Conservation (phyloP, 129 eudicot genomes). For the Saussurea involucrata region DNA sequence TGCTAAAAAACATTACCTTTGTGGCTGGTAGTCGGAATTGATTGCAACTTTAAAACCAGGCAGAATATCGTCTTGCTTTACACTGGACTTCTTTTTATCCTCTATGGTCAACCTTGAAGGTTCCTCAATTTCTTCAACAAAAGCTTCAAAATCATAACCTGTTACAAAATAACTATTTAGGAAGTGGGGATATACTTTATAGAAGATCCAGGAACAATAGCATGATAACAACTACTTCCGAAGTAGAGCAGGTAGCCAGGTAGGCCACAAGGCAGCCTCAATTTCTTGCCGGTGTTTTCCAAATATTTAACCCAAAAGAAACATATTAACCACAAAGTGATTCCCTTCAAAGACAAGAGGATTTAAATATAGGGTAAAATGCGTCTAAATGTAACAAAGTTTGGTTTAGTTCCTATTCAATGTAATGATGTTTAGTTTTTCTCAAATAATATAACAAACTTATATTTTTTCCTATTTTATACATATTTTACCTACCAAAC, state of each 20-base stretch:
- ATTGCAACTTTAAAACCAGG: constrained; percentile 80
- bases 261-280: not conserved
- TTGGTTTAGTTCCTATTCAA: too few relatives aligned
- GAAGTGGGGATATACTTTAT: not conserved
- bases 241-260: not conserved
- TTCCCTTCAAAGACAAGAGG: not conserved
- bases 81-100: constrained; percentile 47
- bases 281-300: not conserved
- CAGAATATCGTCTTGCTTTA: constrained; percentile 45
- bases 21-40: constrained; percentile 50
- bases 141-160: constrained; percentile 83
- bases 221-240: not conserved
- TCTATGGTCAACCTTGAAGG: constrained; percentile 52
- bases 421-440: too few relatives aligned
- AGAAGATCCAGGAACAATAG: not conserved
- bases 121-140: constrained; percentile 78
- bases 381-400: too few relatives aligned
- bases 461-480: too few relatives aligned
- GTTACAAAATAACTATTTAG: not conserved
- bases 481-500: too few relatives aligned
- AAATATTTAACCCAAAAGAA: not conserved
- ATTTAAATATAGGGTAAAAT: not conserved
- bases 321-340: not conserved
- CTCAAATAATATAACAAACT: too few relatives aligned
- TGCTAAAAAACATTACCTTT: constrained; percentile 48